Evolutionary conservation across 1,284 basidiomycete genomes (phyloP).

Genomic region (Fomitopsis schrenkii): DNA sequence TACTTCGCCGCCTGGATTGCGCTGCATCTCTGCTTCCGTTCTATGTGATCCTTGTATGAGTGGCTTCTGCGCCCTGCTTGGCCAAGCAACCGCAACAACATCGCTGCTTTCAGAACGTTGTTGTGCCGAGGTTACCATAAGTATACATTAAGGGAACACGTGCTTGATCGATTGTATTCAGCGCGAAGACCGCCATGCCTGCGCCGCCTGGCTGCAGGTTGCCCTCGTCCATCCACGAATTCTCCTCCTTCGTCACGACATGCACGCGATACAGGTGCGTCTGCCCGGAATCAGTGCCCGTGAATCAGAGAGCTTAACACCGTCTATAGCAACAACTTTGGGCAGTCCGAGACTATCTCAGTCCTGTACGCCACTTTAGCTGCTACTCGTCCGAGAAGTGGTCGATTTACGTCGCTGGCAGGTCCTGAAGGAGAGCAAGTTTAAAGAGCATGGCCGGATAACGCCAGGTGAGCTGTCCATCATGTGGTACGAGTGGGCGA

Average conservation of each 20-base stretch:
- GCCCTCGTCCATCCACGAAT: conserved; percentile 1
- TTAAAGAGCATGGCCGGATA: conserved; percentile 97
- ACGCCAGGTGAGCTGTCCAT: conserved; percentile 71
- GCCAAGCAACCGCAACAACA: too few relatives aligned
- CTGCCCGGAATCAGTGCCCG: background rate
- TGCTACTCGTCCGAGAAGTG: conserved; percentile 11
- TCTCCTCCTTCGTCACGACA: conserved; percentile 23
- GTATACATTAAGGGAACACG: conserved; percentile 7
- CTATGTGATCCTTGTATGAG: background rate
- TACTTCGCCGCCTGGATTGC: background rate
- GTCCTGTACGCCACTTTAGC: conserved; percentile 63
- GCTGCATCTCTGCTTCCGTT: background rate
- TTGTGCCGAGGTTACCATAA: conserved; percentile 7
- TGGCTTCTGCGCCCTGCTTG: background rate
- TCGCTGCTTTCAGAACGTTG: background rate
- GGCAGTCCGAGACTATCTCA: conserved; percentile 95
- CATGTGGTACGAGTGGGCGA: background rate
- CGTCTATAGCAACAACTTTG: conserved; percentile 79
- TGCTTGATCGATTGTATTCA: conserved; percentile 18
- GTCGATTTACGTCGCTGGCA: conserved; percentile 28
- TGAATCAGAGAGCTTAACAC: background rate
- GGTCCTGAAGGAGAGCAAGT: conserved; percentile 97
- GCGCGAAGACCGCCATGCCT: background rate
- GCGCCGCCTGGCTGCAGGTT: background rate
- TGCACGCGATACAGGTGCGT: conserved; percentile 72